Conservation (phyloP, 768 basidiomycete species). For the Lactarius hatsudake region DNA sequence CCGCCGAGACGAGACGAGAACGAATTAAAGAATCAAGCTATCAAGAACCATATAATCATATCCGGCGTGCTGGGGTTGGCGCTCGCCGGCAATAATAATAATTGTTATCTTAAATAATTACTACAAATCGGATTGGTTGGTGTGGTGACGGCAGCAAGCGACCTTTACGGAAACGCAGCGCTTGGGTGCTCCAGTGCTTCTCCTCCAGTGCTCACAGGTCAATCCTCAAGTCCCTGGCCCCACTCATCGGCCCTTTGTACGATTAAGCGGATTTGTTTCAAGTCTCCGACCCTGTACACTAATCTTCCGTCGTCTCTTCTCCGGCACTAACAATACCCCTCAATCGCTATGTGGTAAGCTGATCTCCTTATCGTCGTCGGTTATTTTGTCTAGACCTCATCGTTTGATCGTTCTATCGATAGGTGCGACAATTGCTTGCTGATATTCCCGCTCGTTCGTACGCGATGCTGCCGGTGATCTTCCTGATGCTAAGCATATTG, state of each 20-base stretch:
- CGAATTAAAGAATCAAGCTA: constrained; percentile 4
- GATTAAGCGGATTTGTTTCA: constrained; percentile 10
- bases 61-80: neutral
- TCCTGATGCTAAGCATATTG: constrained; percentile 18
- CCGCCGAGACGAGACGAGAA: constrained; percentile 9
- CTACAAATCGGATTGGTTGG: neutral
- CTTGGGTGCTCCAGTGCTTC: neutral
- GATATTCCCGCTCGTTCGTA: constrained; percentile 64
- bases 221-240: constrained; percentile 5
- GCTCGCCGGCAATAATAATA: neutral
- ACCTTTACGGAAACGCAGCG: constrained; percentile 10
- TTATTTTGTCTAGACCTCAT: constrained; percentile 3
- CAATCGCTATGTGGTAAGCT: constrained; percentile 22
- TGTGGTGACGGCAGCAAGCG: constrained; percentile 16
- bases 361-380: constrained; percentile 7
- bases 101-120: neutral
- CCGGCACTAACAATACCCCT: constrained; percentile 16
- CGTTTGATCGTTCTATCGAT: constrained; percentile 10
- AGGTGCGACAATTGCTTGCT: constrained; percentile 84
- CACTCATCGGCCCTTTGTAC: constrained; percentile 2
- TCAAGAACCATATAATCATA: constrained; percentile 6
- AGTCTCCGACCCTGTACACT: neutral
- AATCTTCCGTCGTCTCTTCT: constrained; percentile 8
- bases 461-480: constrained; percentile 12
- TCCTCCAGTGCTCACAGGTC: neutral